Conservation (phyloP, 1,284 basidiomycete species). For the Cystobasidium slooffiae region DNA sequence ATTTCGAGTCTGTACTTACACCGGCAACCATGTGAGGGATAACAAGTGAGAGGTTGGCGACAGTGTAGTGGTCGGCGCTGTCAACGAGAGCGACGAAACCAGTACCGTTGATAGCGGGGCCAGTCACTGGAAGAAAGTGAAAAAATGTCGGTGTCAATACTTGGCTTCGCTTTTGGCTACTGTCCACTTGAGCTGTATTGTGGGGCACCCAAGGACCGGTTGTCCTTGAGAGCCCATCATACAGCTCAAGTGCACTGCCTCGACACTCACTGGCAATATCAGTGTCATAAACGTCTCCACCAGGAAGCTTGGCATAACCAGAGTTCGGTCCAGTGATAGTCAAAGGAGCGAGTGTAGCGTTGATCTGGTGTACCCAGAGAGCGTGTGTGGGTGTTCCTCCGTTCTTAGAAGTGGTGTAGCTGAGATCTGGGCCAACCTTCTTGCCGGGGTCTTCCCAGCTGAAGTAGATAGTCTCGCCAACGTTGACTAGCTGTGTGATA, state of each 20-base stretch:
- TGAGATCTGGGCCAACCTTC: slow-evolving; percentile 48
- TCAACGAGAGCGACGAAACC: slow-evolving; percentile 43
- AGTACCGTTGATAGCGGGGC: slow-evolving; percentile 35
- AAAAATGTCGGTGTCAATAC: background rate
- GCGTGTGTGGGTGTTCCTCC: slow-evolving; percentile 55
- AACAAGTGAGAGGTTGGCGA: slow-evolving; percentile 36
- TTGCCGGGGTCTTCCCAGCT: slow-evolving; percentile 66
- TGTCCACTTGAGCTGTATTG: too few relatives aligned
- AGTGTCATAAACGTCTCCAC: slow-evolving; percentile 35
- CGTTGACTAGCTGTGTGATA: slow-evolving; percentile 61
- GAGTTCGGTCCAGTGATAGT: slow-evolving; percentile 35
- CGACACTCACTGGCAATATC: slow-evolving; percentile 24
- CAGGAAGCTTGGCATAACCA: slow-evolving; percentile 34
- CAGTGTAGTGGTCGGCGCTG: slow-evolving; percentile 25
- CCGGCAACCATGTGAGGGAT: slow-evolving; percentile 44
- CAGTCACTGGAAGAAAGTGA: background rate
- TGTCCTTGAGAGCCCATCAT: background rate
- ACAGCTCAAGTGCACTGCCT: background rate
- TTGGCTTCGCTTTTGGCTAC: too few relatives aligned
- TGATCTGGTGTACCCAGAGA: slow-evolving; percentile 67
- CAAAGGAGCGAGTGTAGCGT: slow-evolving; percentile 63
- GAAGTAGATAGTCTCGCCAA: slow-evolving; percentile 63
- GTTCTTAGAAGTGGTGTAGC: slow-evolving; percentile 31
- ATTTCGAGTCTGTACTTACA: background rate
- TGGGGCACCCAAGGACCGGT: too few relatives aligned